phyloP scores from a whole-genome alignment of 2,329 filamentous ascomycete genomes.

The Penicillium brevicompactum region DNA sequence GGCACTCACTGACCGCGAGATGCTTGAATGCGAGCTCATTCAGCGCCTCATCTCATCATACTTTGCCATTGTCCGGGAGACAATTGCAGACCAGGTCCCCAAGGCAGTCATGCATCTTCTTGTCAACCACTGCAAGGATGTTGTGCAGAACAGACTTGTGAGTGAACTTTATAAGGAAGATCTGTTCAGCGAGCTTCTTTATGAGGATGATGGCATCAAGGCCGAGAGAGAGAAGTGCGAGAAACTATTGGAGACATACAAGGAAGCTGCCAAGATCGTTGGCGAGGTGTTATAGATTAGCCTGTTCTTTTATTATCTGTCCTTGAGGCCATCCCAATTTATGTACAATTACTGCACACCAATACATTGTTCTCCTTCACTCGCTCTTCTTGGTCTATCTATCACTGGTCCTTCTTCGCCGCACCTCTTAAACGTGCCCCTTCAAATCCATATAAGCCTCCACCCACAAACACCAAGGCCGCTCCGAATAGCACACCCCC shows the following conservation, averaged over 20 bases:
- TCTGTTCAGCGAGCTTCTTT: slow-evolving; percentile 87
- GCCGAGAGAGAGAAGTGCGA: slow-evolving; percentile 98
- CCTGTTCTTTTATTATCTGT: slow-evolving; percentile 10
- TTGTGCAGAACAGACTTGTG: slow-evolving; percentile 94
- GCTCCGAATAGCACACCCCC: slow-evolving; percentile 79
- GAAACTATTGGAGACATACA: slow-evolving; percentile 90
- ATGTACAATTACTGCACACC: slow-evolving; percentile 29
- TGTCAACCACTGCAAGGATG: slow-evolving; percentile 97
- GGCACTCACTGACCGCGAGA: slow-evolving; percentile 90
- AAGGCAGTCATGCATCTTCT: slow-evolving; percentile 99
- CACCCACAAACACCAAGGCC: slow-evolving; percentile 82
- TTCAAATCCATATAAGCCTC: slow-evolving; percentile 87
- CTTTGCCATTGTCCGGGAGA: slow-evolving; percentile 98
- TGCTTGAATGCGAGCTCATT: slow-evolving; percentile 96
- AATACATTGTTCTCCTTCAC: slow-evolving; percentile 10
- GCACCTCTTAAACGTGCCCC: slow-evolving; percentile 37
- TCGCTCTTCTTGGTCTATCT: neutral
- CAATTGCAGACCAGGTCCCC: slow-evolving; percentile 97
- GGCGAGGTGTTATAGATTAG: slow-evolving; percentile 78
- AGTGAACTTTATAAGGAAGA: slow-evolving; percentile 93
- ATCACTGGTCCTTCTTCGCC: slow-evolving; percentile 13
- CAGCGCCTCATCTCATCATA: slow-evolving; percentile 95
- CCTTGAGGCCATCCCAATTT: slow-evolving; percentile 13
- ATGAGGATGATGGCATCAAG: slow-evolving; percentile 97
- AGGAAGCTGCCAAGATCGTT: slow-evolving; percentile 96